Base-by-base conservation (phyloP, 768 basidiomycete genomes). In the Macrolepiota albuminosa region DNA sequence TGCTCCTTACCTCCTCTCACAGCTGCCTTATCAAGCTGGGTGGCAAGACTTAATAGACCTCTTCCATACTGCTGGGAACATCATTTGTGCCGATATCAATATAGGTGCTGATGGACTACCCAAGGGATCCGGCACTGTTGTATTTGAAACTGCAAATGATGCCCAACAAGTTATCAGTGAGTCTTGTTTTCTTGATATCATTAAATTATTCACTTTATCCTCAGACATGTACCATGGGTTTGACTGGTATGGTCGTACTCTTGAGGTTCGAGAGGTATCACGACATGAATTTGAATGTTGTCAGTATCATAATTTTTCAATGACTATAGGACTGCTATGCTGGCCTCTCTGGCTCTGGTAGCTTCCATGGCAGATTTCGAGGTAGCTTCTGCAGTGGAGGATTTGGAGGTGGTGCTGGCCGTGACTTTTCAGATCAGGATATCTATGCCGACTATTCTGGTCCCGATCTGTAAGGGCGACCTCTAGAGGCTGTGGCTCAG, bases 31-130 rank as follows among this genome's bases (percentile, higher is more conserved):
- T 70, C 93, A 95, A 76, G 95, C 94, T n/a, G 93, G 93, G 34
- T 99, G 96, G 96, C 96, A 99, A 71, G 96, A 98, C 71, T 77
- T 98, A 58, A 98, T 98, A 70, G 96, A 98, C 72, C 78, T 98
- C 33, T 98, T 98, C 87, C 87, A 96, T 58, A 85, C 92, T 33
- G 92, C 96, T 47, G 96, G 96, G 7, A 91, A 93, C 69, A 95
- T 99, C 66, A 86, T 98, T 63, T 87, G 96, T 49, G 94, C 96
- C 58, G 96, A 98, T 71, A 93, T 98, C 63, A 95, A 95, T 66
- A 89, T 96, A 59, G 93, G 91, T 60, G 86, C 87, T 24, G 94
- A 97, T 72, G 95, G 95, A 31, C 84, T 87, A 13, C 95, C 96
- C 18, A 96, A 97, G 71, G 96, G 96, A 24, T 96, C 92, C 54